Evolutionary conservation across 2,329 filamentous ascomycete genomes (phyloP).

Genomic region (Whalleya microplaca): DNA sequence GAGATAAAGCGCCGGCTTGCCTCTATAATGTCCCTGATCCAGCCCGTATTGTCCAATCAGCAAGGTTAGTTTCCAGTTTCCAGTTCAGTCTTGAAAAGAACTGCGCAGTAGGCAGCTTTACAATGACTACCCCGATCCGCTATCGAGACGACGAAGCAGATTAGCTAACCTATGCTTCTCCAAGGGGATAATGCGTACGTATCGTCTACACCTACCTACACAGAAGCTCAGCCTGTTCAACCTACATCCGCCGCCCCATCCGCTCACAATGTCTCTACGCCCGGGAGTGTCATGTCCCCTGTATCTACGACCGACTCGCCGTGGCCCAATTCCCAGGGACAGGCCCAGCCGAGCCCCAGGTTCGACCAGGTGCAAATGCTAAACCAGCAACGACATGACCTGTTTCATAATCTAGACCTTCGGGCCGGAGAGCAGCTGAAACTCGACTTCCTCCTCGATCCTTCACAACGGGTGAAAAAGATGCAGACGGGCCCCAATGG

Average conservation of each 20-base stretch:
- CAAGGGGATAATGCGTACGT: constrained; percentile 38
- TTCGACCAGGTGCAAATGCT: constrained; percentile 38
- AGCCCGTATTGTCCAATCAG: constrained; percentile 54
- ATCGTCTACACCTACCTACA: constrained; percentile 30
- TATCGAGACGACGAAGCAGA: background rate
- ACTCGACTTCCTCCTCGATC: constrained; percentile 73
- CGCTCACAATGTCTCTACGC: constrained; percentile 43
- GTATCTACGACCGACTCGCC: constrained; percentile 33
- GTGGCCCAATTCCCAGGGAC: constrained; percentile 33
- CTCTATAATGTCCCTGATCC: constrained; percentile 65
- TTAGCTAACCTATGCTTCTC: constrained; percentile 5
- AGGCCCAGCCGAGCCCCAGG: constrained; percentile 30
- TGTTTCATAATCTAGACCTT: constrained; percentile 61
- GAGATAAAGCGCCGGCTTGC: constrained; percentile 73
- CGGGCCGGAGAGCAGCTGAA: constrained; percentile 67
- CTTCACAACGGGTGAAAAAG: constrained; percentile 57
- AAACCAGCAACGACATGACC: constrained; percentile 53
- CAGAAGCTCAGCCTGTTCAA: constrained; percentile 29
- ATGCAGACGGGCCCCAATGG: constrained; percentile 55
- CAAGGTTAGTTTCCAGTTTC: constrained; percentile 26
- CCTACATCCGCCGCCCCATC: constrained; percentile 34
- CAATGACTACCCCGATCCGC: background rate
- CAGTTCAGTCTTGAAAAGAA: constrained; percentile 1
- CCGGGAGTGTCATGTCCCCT: constrained; percentile 44
- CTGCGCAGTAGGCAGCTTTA: background rate